Percentiles rank a stretch among this genome's conserved stretches.
Evolutionary conservation across 176 grass and related monocot genomes (phyloP).

Genomic region (Ensete glaucum): DNA sequence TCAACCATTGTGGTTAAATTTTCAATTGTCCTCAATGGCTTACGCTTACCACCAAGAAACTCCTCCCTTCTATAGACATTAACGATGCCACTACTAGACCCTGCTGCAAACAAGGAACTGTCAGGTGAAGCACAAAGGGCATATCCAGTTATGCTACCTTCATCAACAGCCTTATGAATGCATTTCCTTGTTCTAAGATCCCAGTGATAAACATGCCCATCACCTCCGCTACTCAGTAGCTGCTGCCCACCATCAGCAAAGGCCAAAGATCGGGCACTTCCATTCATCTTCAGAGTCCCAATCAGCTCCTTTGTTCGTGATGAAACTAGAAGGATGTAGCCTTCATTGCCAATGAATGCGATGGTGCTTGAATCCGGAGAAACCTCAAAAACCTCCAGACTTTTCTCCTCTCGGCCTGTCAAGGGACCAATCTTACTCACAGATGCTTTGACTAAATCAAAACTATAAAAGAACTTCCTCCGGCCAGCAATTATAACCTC

Average conservation of each 20-base stretch:
- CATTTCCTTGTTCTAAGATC: conserved; percentile 70
- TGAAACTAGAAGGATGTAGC: conserved; percentile 73
- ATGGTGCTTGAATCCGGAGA: conserved; percentile 85
- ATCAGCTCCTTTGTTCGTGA: conserved; percentile 70
- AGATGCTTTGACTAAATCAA: conserved; percentile 63
- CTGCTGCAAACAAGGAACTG: conserved; percentile 51
- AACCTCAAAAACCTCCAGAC: conserved; percentile 64
- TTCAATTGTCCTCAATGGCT: conserved; percentile 49
- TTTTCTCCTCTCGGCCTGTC: conserved; percentile 73
- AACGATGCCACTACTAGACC: conserved; percentile 64
- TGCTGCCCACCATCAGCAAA: conserved; percentile 56
- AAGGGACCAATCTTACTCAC: conserved; percentile 57
- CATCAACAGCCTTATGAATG: conserved; percentile 63
- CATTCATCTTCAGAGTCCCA: conserved; percentile 85
- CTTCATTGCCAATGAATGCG: conserved; percentile 72
- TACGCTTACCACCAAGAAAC: conserved; percentile 63
- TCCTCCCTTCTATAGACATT: conserved; percentile 67
- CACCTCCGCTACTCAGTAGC: conserved; percentile 56
- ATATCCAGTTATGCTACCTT: conserved; percentile 42
- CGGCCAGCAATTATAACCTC: conserved; percentile 64
- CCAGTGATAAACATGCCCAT: conserved; percentile 78
- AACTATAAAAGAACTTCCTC: conserved; percentile 80
- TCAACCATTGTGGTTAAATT: conserved; percentile 53
- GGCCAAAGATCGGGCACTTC: conserved; percentile 51
- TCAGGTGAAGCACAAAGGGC: conserved; percentile 53